phyloP scores from a whole-genome alignment of 78 protist genomes.

The Speleostelium caveatum region DNA sequence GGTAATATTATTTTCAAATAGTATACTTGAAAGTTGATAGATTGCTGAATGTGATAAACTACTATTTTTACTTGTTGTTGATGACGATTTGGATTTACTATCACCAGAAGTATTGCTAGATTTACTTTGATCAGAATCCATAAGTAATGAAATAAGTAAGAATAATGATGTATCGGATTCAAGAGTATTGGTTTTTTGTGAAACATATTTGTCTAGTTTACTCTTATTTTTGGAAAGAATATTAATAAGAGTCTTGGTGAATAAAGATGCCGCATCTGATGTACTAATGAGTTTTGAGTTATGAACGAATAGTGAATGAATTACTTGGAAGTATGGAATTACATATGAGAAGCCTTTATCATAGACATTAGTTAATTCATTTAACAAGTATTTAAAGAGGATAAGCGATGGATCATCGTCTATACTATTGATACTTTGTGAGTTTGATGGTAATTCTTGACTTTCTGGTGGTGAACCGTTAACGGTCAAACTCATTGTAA shows the following conservation, averaged over 20 bases:
- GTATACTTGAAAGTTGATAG: slow-evolving; percentile 6
- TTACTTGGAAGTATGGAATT: slow-evolving; percentile 33
- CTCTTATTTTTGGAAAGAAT: background rate
- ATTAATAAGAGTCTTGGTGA: background rate
- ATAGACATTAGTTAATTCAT: background rate
- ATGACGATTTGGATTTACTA: background rate
- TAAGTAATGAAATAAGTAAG: slow-evolving; percentile 10
- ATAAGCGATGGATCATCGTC: slow-evolving; percentile 10
- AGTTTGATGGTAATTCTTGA: background rate
- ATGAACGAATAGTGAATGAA: slow-evolving; percentile 10
- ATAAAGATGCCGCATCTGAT: background rate
- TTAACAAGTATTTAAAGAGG: background rate
- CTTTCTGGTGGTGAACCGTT: background rate
- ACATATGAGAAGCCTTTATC: slow-evolving; percentile 28
- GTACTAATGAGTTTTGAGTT: background rate
- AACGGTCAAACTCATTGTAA: slow-evolving; percentile 44
- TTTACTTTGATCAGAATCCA: slow-evolving; percentile 39
- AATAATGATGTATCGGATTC: slow-evolving; percentile 25
- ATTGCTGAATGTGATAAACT: slow-evolving; percentile 14
- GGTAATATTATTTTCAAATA: slow-evolving; percentile 1
- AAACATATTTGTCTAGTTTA: slow-evolving; percentile 13
- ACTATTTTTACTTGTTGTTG: background rate
- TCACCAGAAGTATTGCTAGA: too few species aligned
- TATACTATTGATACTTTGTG: background rate
- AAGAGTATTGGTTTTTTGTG: slow-evolving; percentile 1